Conservation (phyloP, 192 early-diverging fungal species). For the Ramicandelaber brevisporus region DNA sequence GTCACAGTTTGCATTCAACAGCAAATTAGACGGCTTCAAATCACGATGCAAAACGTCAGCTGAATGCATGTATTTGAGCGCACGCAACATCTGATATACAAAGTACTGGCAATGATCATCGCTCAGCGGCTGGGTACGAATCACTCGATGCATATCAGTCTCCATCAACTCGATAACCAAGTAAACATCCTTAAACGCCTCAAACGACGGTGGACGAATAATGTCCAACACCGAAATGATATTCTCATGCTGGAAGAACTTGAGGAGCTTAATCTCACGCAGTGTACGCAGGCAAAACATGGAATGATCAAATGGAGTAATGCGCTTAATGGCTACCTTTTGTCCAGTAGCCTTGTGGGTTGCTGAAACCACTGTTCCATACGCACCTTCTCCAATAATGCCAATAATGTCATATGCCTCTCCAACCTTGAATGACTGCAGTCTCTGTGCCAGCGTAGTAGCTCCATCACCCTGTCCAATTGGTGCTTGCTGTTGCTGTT, state of each 20-base stretch:
- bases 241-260: conserved; percentile 74
- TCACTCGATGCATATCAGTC: conserved; percentile 73
- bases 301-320: conserved; percentile 60
- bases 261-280: conserved; percentile 63
- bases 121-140: conserved; percentile 56
- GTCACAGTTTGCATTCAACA: conserved; percentile 97
- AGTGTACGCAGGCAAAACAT: conserved; percentile 64
- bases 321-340: conserved; percentile 81
- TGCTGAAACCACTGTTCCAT: conserved; percentile 77
- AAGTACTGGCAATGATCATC: conserved; percentile 82
- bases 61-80: conserved; percentile 81
- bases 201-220: conserved; percentile 37
- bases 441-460: conserved; percentile 13
- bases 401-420: conserved; percentile 61
- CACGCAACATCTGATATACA: conserved; percentile 66
- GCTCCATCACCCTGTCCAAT: no score
- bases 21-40: conserved; percentile 84
- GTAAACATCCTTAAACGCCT: conserved; percentile 59
- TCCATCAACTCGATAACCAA: conserved; percentile 60
- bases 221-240: conserved; percentile 65
- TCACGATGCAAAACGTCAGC: conserved; percentile 88
- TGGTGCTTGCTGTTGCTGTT: conserved; percentile 17
- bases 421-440: conserved; percentile 46
- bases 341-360: conserved; percentile 51
- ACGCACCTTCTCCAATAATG: conserved; percentile 79